Conservation (phyloP, 176 grass and related monocot species). For the Zoysia japonica region DNA sequence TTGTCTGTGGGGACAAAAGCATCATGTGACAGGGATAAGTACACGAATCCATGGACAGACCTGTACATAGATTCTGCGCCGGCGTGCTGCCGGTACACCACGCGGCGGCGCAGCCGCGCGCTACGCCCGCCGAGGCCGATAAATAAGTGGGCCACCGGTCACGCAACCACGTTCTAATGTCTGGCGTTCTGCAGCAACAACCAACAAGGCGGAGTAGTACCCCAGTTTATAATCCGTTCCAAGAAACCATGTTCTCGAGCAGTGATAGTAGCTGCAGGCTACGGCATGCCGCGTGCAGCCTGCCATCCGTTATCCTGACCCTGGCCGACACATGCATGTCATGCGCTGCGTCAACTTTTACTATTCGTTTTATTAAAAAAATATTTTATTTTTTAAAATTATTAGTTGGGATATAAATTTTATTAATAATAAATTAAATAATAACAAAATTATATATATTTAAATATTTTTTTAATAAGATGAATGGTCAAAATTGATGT, state of each 20-base stretch:
- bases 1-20: background rate
- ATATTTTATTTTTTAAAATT: no score
- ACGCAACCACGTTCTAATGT: conserved; percentile 2
- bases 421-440: no score
- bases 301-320: background rate
- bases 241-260: background rate
- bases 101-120: background rate
- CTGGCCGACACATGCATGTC: no score
- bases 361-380: no score
- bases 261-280: background rate
- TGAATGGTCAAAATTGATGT: no score
- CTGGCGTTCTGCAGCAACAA: background rate
- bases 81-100: background rate
- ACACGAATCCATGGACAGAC: no score
- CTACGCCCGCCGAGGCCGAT: background rate
- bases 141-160: background rate
- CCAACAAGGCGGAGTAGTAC: background rate
- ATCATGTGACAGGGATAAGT: no score
- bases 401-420: no score
- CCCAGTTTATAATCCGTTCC: background rate
- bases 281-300: background rate
- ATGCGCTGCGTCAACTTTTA: no score
- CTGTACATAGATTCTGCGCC: conserved; percentile 4
- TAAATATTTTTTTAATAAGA: no score
- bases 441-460: no score